These are phyloP conservation scores for Brasilioporus rufonigricans DNA, from an alignment of 768 basidiomycete species.

Conservation along the genomic window DNA sequence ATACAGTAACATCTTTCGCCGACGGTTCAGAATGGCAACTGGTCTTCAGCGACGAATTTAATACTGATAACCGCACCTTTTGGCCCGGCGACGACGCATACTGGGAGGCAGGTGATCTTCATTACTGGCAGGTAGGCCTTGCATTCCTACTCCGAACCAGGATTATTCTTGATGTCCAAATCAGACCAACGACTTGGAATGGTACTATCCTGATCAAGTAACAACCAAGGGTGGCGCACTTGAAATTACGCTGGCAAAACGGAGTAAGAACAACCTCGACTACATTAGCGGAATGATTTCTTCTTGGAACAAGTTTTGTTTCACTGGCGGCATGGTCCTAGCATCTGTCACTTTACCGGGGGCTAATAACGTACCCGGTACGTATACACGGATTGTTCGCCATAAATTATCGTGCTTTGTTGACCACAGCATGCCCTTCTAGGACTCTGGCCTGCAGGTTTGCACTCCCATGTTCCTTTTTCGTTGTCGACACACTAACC, in stretches of 20 bases:
- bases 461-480: background rate
- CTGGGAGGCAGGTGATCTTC: conserved; percentile 81
- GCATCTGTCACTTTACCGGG: conserved; percentile 70
- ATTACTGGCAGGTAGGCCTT: conserved; percentile 66
- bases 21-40: conserved; percentile 59
- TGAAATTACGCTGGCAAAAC: conserved; percentile 68
- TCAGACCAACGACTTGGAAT: conserved; percentile 75
- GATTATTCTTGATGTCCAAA: background rate
- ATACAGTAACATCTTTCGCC: conserved; percentile 50
- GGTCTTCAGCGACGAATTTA: conserved; percentile 90
- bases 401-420: background rate
- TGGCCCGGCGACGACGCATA: conserved; percentile 83
- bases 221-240: conserved; percentile 74
- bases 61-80: conserved; percentile 74
- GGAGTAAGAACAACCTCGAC: conserved; percentile 64
- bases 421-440: conserved; percentile 6
- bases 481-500: conserved; percentile 11
- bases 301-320: conserved; percentile 90
- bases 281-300: conserved; percentile 72
- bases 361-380: conserved; percentile 48
- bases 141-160: background rate
- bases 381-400: conserved; percentile 1
- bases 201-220: conserved; percentile 83
- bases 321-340: conserved; percentile 83
- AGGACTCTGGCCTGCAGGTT: conserved; percentile 72